A percentile compares a stretch with the other conserved stretches of the same genome.
Conservation (phyloP, 169 alveolate species). For the Eimeria falciformis region DNA sequence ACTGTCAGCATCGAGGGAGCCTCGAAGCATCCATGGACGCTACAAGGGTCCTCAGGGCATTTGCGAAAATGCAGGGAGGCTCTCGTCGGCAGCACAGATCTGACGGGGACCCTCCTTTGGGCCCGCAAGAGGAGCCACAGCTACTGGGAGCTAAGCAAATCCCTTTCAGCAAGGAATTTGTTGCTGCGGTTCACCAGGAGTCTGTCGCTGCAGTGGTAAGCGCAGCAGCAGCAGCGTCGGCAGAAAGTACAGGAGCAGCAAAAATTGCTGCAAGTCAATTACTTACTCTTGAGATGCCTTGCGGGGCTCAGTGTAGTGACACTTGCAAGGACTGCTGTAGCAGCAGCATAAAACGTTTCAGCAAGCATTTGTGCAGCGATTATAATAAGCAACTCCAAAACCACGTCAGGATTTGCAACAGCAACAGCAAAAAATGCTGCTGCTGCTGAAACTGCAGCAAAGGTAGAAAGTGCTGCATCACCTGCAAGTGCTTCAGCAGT, state of each 20-base stretch:
- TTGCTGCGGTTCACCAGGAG: constrained; percentile 43
- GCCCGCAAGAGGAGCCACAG: constrained; percentile 65
- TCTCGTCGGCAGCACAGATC: constrained; percentile 35
- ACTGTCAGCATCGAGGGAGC: background rate
- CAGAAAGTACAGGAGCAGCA: background rate
- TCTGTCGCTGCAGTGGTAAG: constrained; percentile 65
- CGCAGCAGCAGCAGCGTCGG: background rate
- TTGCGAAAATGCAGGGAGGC: constrained; percentile 41
- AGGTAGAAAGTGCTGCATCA: background rate
- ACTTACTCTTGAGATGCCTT: too few relatives aligned
- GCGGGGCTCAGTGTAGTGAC: too few relatives aligned
- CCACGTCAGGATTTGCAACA: too few relatives aligned
- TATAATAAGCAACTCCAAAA: too few relatives aligned
- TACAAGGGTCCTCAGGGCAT: constrained; percentile 12
- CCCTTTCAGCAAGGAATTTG: constrained; percentile 6
- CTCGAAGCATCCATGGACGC: background rate
- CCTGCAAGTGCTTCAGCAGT: constrained; percentile 9
- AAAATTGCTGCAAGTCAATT: too few relatives aligned
- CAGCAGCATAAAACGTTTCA: too few relatives aligned
- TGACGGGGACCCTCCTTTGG: constrained; percentile 53
- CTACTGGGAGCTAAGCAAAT: constrained; percentile 48
- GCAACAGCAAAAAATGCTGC: background rate
- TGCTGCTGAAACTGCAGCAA: background rate
- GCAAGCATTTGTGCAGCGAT: too few relatives aligned
- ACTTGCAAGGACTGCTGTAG: too few relatives aligned